phyloP scores from a whole-genome alignment of 2,329 filamentous ascomycete genomes.

The Passalora sequoiae region DNA sequence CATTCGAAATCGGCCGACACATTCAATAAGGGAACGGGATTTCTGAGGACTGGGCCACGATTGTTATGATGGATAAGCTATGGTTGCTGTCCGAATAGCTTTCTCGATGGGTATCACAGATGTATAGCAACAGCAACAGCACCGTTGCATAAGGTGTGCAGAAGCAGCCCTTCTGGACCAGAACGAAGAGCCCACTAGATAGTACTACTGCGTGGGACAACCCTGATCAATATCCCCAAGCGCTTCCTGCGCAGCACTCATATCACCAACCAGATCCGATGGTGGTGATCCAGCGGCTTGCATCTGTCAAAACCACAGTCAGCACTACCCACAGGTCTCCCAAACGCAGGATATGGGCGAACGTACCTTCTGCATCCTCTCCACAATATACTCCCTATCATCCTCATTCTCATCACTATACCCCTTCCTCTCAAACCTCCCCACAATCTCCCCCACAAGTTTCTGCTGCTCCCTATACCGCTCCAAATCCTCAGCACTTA shows the following conservation, averaged over 20 bases:
- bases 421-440: constrained; percentile 73
- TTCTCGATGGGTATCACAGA: constrained; percentile 27
- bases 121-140: constrained; percentile 13
- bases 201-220: constrained; percentile 55
- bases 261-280: constrained; percentile 82
- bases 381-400: constrained; percentile 88
- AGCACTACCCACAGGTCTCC: too few relatives aligned
- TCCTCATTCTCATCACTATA: constrained; percentile 77
- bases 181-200: too few relatives aligned
- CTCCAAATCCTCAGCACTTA: constrained; percentile 73
- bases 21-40: too few relatives aligned
- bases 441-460: constrained; percentile 79
- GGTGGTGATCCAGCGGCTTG: constrained; percentile 91
- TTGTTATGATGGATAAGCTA: neutral
- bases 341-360: constrained; percentile 3
- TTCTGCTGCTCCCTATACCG: constrained; percentile 75
- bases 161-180: constrained; percentile 1
- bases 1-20: too few relatives aligned
- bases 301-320: constrained; percentile 60
- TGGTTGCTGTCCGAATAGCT: neutral
- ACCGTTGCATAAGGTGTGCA: neutral
- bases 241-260: constrained; percentile 73
- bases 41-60: too few relatives aligned
- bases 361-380: constrained; percentile 92
- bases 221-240: constrained; percentile 53